Base-by-base conservation (phyloP, 371 early-diverging fungal genomes). In the Nematocida sp. region DNA sequence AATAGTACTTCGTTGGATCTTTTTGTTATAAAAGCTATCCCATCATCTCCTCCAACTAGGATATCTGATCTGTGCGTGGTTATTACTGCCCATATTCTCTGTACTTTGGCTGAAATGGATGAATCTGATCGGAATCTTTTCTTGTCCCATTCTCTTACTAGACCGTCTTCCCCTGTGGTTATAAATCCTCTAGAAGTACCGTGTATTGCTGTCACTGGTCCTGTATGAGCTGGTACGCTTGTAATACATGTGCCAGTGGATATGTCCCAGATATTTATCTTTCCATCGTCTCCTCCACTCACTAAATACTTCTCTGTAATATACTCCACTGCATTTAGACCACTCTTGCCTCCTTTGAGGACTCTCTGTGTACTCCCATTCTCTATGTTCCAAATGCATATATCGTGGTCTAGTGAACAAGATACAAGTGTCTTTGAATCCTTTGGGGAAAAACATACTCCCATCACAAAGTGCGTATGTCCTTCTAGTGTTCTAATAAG, bases 391-490 rank as follows among this genome's bases (percentile, higher is more conserved):
- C 80, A 82, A 1, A 78, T 32, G 43, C 70, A 67, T 11, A 79
- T 70, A 25, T 62, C 74, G 17, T 66, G 64, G 61, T 82, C 82
- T 27, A 82, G 40, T 4, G 78, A 77, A 53, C 65, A 75, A 31
- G 79, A 70, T 7, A 78, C 17, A 54, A 82, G 76, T 21, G 52
- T 40, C 21, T 53, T 53, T 34, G 17, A 57, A 40, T 82, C 79
- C 35, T 62, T 75, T 5, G 70, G 53, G 27, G 77, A 67, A 54
- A 80, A 80, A 31, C 49, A 52, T 0, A 63, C 58, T 46, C 65
- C 70, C 82, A 82, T 82, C 0, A 82, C 80, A 79, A 76, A 82
- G 62, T 82, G 80, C 25, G 65, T 78, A 41, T 80, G 79, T 7
- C 79, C 82, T 41, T 66, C 60, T 48, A 77, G 79, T 0, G 41